Base-by-base conservation (phyloP, 2,329 filamentous ascomycete species). In the Cercospora citrullina region DNA sequence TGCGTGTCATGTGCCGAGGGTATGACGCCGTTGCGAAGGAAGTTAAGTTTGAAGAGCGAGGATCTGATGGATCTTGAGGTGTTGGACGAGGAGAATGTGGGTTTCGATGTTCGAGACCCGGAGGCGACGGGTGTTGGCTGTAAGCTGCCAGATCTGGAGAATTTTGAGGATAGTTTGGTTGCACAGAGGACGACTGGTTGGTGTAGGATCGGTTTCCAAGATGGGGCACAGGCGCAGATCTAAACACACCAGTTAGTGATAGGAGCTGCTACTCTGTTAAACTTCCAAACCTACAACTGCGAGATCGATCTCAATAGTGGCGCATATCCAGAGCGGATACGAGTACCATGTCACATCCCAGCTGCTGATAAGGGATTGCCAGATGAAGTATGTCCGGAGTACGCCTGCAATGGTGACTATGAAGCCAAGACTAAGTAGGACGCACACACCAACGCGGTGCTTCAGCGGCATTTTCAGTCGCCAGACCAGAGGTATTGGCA, bases 241-340 rank as follows among this genome's bases (percentile, higher is more conserved):
- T 79, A 39, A 4, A 26, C 12, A 12, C n/a, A 26, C 3, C 9
- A 9, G 28, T 72, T 36, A 72, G 65, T 45, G 36, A 16, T 9
- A 7, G 3, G 18, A 58, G 33, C 3, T 30, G 36, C 10, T 36
- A n/a, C 55, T 36, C 6, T 10, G 2, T n/a, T 6, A 23, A 1
- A 26, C 10, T 23, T 3, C 10, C 16, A 5, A 6, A 78, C 80
- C 73, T 72, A 82, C 80, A n/a, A 84, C 78, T 9, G 80, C 81
- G 6, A 84, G 68, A 67, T 84, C 81, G 8, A 83, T 80, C 70
- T 84, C 82, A 2, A 84, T 78, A 0, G 80, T 79, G 4, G 81
- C 81, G 53, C 78, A 78, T n/a, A 84, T 83, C 80, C 81, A 84
- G 0, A 84, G 72, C 5, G 80, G 80, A 74, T 81, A 83, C 4